Evolutionary conservation across 257 asterid genomes (phyloP), one percentile per base, ranked within the genome.

Genomic region (Solanum bukasovii): DNA sequence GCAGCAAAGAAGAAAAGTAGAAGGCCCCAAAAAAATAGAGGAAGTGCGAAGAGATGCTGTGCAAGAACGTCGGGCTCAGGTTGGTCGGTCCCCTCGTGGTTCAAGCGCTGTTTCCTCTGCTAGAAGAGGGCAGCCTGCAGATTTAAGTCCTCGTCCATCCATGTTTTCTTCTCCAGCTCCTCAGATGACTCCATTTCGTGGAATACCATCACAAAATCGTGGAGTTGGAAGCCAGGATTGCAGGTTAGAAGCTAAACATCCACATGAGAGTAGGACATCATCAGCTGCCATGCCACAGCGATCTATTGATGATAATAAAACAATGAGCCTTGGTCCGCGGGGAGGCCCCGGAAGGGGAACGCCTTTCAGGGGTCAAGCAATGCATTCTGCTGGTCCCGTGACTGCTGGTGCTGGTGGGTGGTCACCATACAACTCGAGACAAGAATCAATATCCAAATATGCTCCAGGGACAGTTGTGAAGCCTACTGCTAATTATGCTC

Each of bases 1-100:
- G 93, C 88, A 91, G 85, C 92, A 91, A 21, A 91, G 93, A 86
- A 88, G 91, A 83, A 89, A 89, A 88, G 92, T 91, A 70, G 93
- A 91, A 82, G 92, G 92, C 31, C 93, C 93, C 4, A 88, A 91
- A 85, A 91, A 89, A 68, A 86, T 89, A 40, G 92, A 91, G 46
- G 93, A 89, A 77, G 88, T 91, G 27, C 89, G 89, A 71, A 87
- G 88, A 63, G 93, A 91, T 72, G 92, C 91, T 23, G 91, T 89
- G 46, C 90, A 88, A 61, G 93, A 91, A 70, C 68, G 91, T 37
- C 91, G 87, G 46, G 89, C 90, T 8, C 90, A 85, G 13, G 82
- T 65, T 16, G 75, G 87, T 27, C 84, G 89, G 87, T 81, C 87
- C 42, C 52, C 78, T 67, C 87, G 88, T 59, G 74, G 67, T 85